Base-by-base conservation (phyloP, 1,284 basidiomycete genomes). In the Rhodotorula sp. region DNA sequence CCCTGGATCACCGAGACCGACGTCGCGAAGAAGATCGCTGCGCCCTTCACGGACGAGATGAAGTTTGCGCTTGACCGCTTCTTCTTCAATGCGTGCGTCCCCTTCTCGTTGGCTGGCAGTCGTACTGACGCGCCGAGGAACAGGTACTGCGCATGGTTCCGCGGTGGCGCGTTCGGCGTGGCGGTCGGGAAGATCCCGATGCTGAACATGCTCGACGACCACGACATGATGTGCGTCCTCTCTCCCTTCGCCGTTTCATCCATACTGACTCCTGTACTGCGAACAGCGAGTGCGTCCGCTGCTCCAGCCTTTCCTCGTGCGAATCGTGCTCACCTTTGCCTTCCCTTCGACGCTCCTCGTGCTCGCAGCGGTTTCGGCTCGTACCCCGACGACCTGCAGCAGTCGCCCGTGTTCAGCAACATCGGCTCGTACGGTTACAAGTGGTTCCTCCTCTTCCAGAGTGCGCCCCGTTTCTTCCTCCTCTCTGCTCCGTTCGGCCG, bases 381-480 rank as follows among this genome's bases (percentile, higher is more conserved):
- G 85, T 85, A 85, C 74, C 83, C 84, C 21, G 91, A 96, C 67
- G 89, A 91, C 64, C 83, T 95, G 48, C 91, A 94, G 82, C 79
- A 77, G 48, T 88, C 91, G 1, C 87, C 91, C 3, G 86, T 97
- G 25, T 94, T 97, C 82, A 85, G 84, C 76, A 82, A 78, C 19
- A 72, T 76, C 50, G 71, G 74, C 44, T 41, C 61, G 12, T 53
- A 51, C 2, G 71, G 76, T 0, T 95, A 94, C 82, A 95, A 95
- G 81, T 94, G 91, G 84, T 97, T 88, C 83, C 84, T 96, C 29
- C 83, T 97, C 0, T 97, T 97, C 84, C 94, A 97, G 79, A 77
- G 86, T 74, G 39, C 48, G 51, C 90, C 13, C 12, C 5, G 1
- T 27, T 17, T 6, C 19, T 19, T 8, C 17, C 53, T 57, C 8